Evolutionary conservation across 495 filamentous ascomycete genomes (phyloP).

Genomic region (Geopyxis carbonaria): DNA sequence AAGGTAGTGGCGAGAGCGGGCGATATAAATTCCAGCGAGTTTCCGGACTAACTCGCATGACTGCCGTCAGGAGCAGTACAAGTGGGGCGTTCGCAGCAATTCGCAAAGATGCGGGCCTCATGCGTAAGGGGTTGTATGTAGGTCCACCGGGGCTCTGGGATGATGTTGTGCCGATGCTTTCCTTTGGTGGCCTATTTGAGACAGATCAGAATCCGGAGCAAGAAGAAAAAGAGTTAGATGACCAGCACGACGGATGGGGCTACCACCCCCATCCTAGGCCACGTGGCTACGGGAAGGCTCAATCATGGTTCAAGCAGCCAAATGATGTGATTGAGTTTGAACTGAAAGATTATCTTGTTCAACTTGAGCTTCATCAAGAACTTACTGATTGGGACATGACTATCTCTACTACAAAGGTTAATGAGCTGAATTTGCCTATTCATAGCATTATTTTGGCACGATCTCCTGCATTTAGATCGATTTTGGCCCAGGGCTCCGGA

Average conservation of each 20-base stretch:
- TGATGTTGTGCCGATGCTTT: slow-evolving; percentile 52
- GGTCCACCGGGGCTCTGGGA: slow-evolving; percentile 50
- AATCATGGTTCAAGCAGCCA: slow-evolving; percentile 16
- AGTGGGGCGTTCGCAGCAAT: slow-evolving; percentile 81
- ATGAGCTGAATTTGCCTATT: slow-evolving; percentile 54
- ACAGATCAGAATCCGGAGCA: no score
- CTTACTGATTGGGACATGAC: slow-evolving; percentile 29
- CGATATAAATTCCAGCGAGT: slow-evolving; percentile 85
- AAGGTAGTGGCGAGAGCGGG: slow-evolving; percentile 37
- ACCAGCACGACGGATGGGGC: slow-evolving; percentile 17
- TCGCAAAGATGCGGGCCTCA: slow-evolving; percentile 69
- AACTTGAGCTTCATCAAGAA: slow-evolving; percentile 15
- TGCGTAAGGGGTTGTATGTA: slow-evolving; percentile 53
- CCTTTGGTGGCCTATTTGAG: slow-evolving; percentile 31
- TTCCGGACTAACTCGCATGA: slow-evolving; percentile 65
- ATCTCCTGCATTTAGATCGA: slow-evolving; percentile 48
- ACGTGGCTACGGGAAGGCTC: slow-evolving; percentile 26
- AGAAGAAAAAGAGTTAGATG: slow-evolving; percentile 14
- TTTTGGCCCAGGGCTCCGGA: slow-evolving; percentile 31
- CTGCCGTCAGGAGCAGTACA: slow-evolving; percentile 66
- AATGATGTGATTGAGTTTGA: slow-evolving; percentile 10
- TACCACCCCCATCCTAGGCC: slow-evolving; percentile 14
- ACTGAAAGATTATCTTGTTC: slow-evolving; percentile 15
- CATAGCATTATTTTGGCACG: slow-evolving; percentile 69
- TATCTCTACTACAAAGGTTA: slow-evolving; percentile 39